Evolutionary conservation across 2,329 filamentous ascomycete genomes (phyloP).

Genomic region (Helotiales sp.): DNA sequence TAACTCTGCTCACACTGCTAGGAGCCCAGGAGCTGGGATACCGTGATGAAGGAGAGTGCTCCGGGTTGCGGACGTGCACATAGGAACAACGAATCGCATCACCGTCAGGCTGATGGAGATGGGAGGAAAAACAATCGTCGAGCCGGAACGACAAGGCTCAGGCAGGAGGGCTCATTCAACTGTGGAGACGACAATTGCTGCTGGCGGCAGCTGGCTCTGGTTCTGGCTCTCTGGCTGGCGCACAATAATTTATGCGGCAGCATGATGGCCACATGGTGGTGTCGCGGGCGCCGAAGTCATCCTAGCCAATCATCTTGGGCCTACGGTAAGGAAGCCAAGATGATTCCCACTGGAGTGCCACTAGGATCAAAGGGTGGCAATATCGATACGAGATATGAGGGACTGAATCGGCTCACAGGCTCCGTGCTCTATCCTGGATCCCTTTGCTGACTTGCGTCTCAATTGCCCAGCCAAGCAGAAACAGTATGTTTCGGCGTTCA

Average conservation of each 20-base stretch:
- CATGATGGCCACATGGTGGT: conserved; percentile 16
- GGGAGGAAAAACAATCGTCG: no score
- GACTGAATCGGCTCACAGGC: neutral
- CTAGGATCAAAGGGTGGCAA: conserved; percentile 19
- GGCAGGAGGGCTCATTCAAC: neutral
- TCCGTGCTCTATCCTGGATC: neutral
- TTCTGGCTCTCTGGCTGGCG: neutral
- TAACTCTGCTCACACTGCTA: neutral
- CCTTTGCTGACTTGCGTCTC: neutral
- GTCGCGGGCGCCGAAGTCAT: conserved; percentile 4
- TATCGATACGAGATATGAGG: conserved; percentile 15
- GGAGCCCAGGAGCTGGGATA: neutral
- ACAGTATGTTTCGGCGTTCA: conserved; percentile 3
- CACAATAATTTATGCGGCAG: conserved; percentile 6
- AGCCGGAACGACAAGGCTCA: conserved; percentile 6
- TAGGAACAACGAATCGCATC: conserved; percentile 16
- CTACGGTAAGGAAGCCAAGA: conserved; percentile 6
- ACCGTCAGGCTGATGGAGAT: neutral
- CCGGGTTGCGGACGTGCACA: conserved; percentile 8
- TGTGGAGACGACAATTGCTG: neutral
- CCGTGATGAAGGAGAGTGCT: neutral
- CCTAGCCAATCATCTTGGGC: neutral
- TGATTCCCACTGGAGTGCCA: conserved; percentile 14
- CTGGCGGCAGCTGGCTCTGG: conserved; percentile 1
- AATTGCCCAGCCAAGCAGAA: neutral